Conservation (phyloP, 345 rosid genomes). For the Salix purpurea region DNA sequence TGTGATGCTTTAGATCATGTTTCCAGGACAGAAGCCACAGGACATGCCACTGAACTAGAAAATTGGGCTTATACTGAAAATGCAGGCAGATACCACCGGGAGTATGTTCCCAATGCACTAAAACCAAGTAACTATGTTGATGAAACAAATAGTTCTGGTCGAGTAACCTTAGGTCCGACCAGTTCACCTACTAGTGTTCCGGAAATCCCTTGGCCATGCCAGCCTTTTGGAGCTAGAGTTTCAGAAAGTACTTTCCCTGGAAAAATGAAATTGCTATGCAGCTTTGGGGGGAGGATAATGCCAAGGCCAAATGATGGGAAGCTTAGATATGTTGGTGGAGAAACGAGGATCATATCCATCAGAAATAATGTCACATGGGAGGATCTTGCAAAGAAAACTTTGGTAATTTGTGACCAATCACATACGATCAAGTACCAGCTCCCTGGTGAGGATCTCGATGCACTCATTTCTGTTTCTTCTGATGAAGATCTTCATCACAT, state of each 20-base stretch:
- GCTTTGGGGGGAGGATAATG: conserved; percentile 77
- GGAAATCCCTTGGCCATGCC: conserved; percentile 41
- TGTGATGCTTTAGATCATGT: conserved; percentile 36
- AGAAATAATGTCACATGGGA: conserved; percentile 46
- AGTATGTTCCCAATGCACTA: conserved; percentile 21
- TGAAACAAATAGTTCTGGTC: conserved; percentile 13
- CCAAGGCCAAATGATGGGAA: conserved; percentile 80
- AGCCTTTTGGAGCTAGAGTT: conserved; percentile 23
- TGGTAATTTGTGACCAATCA: conserved; percentile 56
- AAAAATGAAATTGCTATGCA: conserved; percentile 75
- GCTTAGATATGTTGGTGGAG: conserved; percentile 90
- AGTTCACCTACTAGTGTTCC: conserved; percentile 7
- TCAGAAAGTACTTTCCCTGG: conserved; percentile 26
- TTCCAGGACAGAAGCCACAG: conserved; percentile 9
- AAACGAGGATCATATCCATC: conserved; percentile 71
- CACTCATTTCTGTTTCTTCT: conserved; percentile 72
- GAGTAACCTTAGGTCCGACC: conserved; percentile 6
- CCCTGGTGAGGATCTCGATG: conserved; percentile 92
- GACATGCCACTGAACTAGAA: conserved; percentile 26
- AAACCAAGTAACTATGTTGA: conserved; percentile 16
- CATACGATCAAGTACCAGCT: conserved; percentile 87
- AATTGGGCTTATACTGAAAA: conserved; percentile 20
- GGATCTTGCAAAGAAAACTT: conserved; percentile 62
- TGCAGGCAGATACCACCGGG: conserved; percentile 24
- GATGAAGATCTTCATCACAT: conserved; percentile 79